Evolutionary conservation across 2,329 filamentous ascomycete species (phyloP).

Genomic region (Penicillium sclerotigenum): DNA sequence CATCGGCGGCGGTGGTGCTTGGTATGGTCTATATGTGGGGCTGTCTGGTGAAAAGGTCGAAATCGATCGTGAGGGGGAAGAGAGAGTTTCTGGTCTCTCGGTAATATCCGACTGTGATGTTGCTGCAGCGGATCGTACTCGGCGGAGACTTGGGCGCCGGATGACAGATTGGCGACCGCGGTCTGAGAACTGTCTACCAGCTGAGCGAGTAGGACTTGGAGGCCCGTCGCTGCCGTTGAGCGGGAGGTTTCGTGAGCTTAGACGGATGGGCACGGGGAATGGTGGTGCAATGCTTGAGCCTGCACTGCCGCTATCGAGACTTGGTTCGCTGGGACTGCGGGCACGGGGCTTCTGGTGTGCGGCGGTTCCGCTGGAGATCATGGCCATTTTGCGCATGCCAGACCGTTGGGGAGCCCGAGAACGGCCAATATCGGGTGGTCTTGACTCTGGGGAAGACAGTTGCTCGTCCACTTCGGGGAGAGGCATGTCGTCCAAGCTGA

Average conservation of each 20-base stretch:
- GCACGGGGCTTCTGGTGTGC: conserved; percentile 64
- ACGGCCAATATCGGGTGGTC: conserved; percentile 23
- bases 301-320: conserved; percentile 40
- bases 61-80: conserved; percentile 57
- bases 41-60: conserved; percentile 68
- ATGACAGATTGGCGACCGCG: conserved; percentile 55
- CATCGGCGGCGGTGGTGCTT: conserved; percentile 58
- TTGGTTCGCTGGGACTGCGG: conserved; percentile 47
- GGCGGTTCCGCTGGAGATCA: conserved; percentile 75
- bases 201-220: conserved; percentile 68
- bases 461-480: conserved; percentile 41
- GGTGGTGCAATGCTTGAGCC: conserved; percentile 58
- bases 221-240: conserved; percentile 70
- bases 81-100: conserved; percentile 46
- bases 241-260: conserved; percentile 76
- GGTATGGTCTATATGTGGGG: conserved; percentile 44
- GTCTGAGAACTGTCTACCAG: conserved; percentile 53
- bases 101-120: conserved; percentile 57
- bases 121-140: conserved; percentile 77
- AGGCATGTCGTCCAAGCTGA: conserved; percentile 33
- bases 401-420: conserved; percentile 33
- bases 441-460: conserved; percentile 30
- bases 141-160: conserved; percentile 65
- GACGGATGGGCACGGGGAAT: conserved; percentile 85
- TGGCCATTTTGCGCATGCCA: conserved; percentile 66